A percentile compares a stretch with the other conserved stretches of the same genome.
Evolutionary conservation across 179 eudicot genomes (phyloP).

Genomic region (Pouteria campechiana): DNA sequence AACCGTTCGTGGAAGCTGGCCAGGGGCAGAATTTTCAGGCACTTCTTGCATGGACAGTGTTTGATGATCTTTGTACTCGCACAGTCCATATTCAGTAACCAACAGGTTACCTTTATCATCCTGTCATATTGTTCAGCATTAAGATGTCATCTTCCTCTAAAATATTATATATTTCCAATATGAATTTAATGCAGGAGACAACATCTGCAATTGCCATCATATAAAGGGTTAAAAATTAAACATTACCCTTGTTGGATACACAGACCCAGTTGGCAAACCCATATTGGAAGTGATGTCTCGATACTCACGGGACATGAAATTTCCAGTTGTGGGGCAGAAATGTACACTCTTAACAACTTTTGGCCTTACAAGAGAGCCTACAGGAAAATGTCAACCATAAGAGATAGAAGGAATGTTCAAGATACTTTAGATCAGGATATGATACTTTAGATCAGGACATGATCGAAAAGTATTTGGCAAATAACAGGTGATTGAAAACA

Average conservation of each 20-base stretch:
- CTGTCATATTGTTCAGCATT: constrained; percentile 18
- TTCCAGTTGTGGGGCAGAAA: constrained; percentile 70
- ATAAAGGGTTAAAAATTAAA: neutral
- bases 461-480: too few relatives aligned
- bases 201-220: too few relatives aligned
- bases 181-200: too few relatives aligned
- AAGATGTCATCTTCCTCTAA: neutral
- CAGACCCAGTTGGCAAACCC: constrained; percentile 98
- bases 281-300: constrained; percentile 86
- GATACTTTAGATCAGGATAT: too few relatives aligned
- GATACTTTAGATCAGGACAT: too few relatives aligned
- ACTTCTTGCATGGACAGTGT: constrained; percentile 97
- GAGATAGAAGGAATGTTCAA: neutral
- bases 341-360: constrained; percentile 98
- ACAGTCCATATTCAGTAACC: constrained; percentile 91
- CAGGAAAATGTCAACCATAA: neutral
- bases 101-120: constrained; percentile 92
- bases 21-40: constrained; percentile 98
- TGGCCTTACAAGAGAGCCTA: constrained; percentile 99
- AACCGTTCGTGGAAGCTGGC: constrained; percentile 94
- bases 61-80: constrained; percentile 97
- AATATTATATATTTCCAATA: neutral
- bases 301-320: constrained; percentile 83
- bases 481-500: too few relatives aligned
- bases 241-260: constrained; percentile 92